Percentiles rank a stretch among this genome's conserved stretches.
phyloP scores from a whole-genome alignment of 192 early-diverging fungal species.

The Podila clonocystis region DNA sequence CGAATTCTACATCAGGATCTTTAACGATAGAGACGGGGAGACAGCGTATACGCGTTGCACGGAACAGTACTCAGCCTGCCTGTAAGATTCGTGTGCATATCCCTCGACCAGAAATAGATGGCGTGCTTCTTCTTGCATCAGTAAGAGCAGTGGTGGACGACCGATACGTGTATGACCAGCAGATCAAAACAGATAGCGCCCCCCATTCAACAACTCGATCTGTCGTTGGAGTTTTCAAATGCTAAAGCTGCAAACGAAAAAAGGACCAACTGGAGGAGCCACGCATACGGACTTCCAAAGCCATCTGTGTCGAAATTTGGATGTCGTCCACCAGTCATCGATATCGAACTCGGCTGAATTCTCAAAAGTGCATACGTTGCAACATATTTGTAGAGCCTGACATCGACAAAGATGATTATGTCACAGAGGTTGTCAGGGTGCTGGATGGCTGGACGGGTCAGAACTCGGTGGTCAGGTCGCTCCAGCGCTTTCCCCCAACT shows the following conservation, averaged over 20 bases:
- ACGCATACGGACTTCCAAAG: slow-evolving; percentile 9
- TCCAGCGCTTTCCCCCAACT: neutral
- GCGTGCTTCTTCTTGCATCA: slow-evolving; percentile 9
- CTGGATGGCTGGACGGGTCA: slow-evolving; percentile 17
- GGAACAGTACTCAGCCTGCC: neutral
- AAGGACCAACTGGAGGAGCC: neutral
- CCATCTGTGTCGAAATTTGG: slow-evolving; percentile 12
- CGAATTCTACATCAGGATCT: slow-evolving; percentile 4
- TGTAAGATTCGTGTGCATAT: neutral
- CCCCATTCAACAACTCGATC: neutral
- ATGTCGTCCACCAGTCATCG: slow-evolving; percentile 21
- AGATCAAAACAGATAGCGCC: slow-evolving; percentile 1
- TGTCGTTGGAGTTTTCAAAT: slow-evolving; percentile 14
- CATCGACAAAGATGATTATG: neutral
- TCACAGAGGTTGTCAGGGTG: slow-evolving; percentile 9
- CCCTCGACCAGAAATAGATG: slow-evolving; percentile 17
- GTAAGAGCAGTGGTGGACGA: slow-evolving; percentile 1
- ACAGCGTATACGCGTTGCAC: neutral
- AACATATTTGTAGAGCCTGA: slow-evolving; percentile 5
- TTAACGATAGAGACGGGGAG: neutral
- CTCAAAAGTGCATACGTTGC: slow-evolving; percentile 15
- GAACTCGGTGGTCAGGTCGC: slow-evolving; percentile 11
- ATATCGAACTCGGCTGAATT: slow-evolving; percentile 16
- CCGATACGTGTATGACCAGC: slow-evolving; percentile 7
- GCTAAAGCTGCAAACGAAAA: slow-evolving; percentile 1